Evolutionary conservation across 192 early-diverging fungal species (phyloP), one percentile per base, ranked within the genome.

Genomic region (Jimgerdemannia lactiflua): DNA sequence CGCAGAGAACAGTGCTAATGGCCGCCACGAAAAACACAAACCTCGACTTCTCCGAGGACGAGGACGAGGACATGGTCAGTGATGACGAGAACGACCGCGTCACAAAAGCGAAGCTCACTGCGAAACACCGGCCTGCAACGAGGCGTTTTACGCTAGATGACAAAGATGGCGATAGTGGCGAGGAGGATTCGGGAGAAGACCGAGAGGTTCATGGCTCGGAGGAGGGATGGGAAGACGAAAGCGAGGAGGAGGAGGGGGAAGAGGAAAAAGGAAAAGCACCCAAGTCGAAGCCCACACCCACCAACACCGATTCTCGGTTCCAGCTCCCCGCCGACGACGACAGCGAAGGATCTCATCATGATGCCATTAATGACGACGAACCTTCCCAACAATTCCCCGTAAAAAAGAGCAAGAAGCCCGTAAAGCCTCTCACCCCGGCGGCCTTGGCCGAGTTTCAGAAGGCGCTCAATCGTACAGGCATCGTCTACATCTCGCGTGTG

Each of bases 401-500:
- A 59, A 59, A 59, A 59, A 59, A 14, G 8, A 59, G 14, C 49
- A 74, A 79, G 44, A 89, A 85, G 19, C 82, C 85, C 20, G 75
- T 91, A 29, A 89, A 91, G 73, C 89, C 92, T 3, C 74, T 95
- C 64, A 88, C 89, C 3, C 79, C 85, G 0, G 83, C 81, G 63
- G 86, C 86, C 20, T 77, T 96, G 4, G 79, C 82, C 42, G 85
- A 91, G 70, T 91, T 93, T 81, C 82, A 92, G 78, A 75, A 81
- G 43, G 91, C 86, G 19, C 83, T 91, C 10, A 89, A 94, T 64
- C 87, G 87, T 67, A 93, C 94, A 0, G 98, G 98, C 6, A 91
- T 99, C 9, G 86, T 94, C 39, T 99, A 99, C 82, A 81, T 99
- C 68, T 96, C 96, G 17, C 85, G 92, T 18, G 82, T 99, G 14